Percentiles rank a stretch among this genome's conserved stretches.
Conservation (phyloP, 768 basidiomycete species). For the Rhizopogon vulgaris region DNA sequence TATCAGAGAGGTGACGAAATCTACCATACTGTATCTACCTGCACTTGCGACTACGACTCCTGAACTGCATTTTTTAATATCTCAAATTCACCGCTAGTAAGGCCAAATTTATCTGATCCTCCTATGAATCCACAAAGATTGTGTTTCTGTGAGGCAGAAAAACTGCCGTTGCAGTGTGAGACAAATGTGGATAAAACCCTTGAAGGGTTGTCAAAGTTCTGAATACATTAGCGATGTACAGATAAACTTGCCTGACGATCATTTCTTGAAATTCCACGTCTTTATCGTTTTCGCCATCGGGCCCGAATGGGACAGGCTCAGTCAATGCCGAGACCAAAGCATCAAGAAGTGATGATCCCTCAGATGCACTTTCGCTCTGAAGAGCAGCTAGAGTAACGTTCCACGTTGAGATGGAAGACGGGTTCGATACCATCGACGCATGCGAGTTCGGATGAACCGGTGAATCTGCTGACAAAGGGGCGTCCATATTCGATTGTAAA, state of each 20-base stretch:
- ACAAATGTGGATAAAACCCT: slow-evolving; percentile 52
- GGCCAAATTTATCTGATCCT: slow-evolving; percentile 19
- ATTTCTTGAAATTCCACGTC: slow-evolving; percentile 68
- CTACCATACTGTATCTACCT: no score
- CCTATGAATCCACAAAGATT: slow-evolving; percentile 23
- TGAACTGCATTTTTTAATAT: slow-evolving; percentile 13
- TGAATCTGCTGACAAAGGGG: slow-evolving; percentile 17
- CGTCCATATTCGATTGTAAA: slow-evolving; percentile 11
- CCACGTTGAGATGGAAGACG: slow-evolving; percentile 46
- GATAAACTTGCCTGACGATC: slow-evolving; percentile 38
- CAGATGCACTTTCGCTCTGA: slow-evolving; percentile 23
- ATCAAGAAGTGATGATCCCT: slow-evolving; percentile 33
- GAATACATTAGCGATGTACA: not conserved
- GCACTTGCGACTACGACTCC: no score
- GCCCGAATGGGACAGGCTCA: slow-evolving; percentile 55
- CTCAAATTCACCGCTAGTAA: slow-evolving; percentile 21
- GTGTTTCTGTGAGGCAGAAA: slow-evolving; percentile 26
- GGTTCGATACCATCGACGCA: slow-evolving; percentile 53
- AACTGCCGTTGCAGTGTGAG: slow-evolving; percentile 31
- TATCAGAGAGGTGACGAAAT: slow-evolving; percentile 9
- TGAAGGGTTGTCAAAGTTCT: not conserved
- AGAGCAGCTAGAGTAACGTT: slow-evolving; percentile 44
- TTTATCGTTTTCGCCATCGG: slow-evolving; percentile 57
- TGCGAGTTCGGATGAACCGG: slow-evolving; percentile 71
- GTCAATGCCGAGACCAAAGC: slow-evolving; percentile 47